Evolutionary conservation across 768 basidiomycete species (phyloP), one percentile per base, ranked within the genome.

Genomic region (Psilocybe tampanensis): DNA sequence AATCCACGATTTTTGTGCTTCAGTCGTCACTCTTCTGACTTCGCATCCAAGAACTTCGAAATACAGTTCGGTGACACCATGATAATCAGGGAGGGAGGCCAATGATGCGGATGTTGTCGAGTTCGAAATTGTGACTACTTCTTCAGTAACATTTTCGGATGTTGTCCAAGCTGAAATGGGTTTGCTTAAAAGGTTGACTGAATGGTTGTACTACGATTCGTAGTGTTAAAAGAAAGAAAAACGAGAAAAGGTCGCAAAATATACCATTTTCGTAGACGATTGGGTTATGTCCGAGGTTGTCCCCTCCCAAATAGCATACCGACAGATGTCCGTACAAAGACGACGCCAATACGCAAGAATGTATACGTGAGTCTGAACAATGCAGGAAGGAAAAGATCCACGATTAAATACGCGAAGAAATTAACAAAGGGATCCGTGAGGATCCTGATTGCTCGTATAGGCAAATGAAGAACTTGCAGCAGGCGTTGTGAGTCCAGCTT

Each of bases 341-440:
- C 55, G 33, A 67, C 58, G 1, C 74, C 9, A 22, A 72, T 48
- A 18, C 64, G 65, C 17, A 74, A 42, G 8, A 76, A 19, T 17
- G 65, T 65, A 44, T 64, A 64, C 11, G 72, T 43, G 2, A 74
- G 44, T 2, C 71, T 39, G 69, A 32, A 70, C 49, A 57, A 78
- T 52, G 1, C 76, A 74, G n/a, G 86, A 82, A 3, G 86, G 50
- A 1, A 84, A 45, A 84, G 68, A 2, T 78, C 76, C 23, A 78
- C 66, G 34, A 89, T 59, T 44, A 88, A 59, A 59, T 81, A 83
- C 2, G 84, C 77, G 47, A 83, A 70, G 17, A 76, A 71, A 67
- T 94, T 90, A 8, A 94, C 91, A 13, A 92, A 73, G 1, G 93
- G 93, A 68, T 95, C 94, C 9, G 94, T 95, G 48, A 92, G 68